Evolutionary conservation across 2,329 filamentous ascomycete genomes (phyloP), one percentile per base, ranked within the genome.

Genomic region (Aureobasidium sp.): DNA sequence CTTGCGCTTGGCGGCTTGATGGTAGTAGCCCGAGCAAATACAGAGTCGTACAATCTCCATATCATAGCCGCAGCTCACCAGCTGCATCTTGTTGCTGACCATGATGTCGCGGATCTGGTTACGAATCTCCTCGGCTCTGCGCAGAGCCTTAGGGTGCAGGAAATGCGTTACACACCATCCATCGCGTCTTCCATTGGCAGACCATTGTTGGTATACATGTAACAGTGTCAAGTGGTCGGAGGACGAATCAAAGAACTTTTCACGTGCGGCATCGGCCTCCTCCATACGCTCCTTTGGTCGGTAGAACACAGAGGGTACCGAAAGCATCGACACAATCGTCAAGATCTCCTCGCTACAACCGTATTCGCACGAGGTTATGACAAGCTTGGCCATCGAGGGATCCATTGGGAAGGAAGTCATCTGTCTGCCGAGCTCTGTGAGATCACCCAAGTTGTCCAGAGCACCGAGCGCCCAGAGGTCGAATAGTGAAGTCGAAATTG

Each of bases 341-440:
- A 97, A 84, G 89, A 99, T 97, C 75, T 99, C 94, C 76, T 97
- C 93, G 73, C 88, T 94, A 76, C 94, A 99, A 49, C 85, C 88
- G 72, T 97, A 97, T 2, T 70, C 70, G 60, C 89, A 88, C 0
- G 91, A 88, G 49, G 89, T 96, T 71, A 99, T 96, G 61, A 99
- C 83, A 14, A 99, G 85, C 75, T 99, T 99, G 8, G 93, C 91
- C 11, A 99, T 80, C 0, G 92, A 92, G 0, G 94, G 94, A 66
- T 99, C 94, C 93, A 99, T 99, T 0, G 94, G 94, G 70, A 97
- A 99, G 1, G 90, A 89, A 29, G 94, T 97, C 94, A 99, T 99
- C 68, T 89, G 92, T 48, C 84, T 85, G 33, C 94, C 94, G 1
- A 99, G 83, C 0, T 85, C 80, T 0, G 94, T 99, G 29, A 99